These are phyloP conservation scores for Pyrus bretschneideri DNA, from an alignment of 306 rosid species.

Conservation along the genomic window DNA sequence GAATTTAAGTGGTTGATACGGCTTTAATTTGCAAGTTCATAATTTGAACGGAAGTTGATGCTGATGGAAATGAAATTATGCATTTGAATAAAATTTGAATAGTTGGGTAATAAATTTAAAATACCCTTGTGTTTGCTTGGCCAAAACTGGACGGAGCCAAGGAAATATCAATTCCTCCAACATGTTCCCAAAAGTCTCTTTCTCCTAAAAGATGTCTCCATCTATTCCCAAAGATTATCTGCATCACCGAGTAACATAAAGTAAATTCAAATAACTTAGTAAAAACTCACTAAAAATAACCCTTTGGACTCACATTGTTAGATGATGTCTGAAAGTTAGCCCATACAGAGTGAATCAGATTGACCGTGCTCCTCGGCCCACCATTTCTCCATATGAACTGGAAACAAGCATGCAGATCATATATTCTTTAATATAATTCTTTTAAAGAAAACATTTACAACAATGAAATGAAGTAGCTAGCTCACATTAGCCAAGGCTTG, in stretches of 20 bases:
- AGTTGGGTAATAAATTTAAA: neutral
- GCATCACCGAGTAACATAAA: conserved; percentile 32
- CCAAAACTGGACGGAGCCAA: conserved; percentile 97
- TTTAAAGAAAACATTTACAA: neutral
- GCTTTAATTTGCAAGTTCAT: neutral
- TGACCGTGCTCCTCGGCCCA: conserved; percentile 56
- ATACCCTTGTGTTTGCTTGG: conserved; percentile 92
- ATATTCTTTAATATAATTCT: neutral
- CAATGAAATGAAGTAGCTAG: neutral
- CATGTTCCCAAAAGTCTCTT: conserved; percentile 89
- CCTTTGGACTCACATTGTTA: conserved; percentile 60
- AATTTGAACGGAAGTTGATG: neutral
- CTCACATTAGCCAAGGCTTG: conserved; percentile 76
- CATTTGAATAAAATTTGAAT: neutral
- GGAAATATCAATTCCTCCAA: conserved; percentile 84
- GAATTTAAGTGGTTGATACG: too few relatives aligned
- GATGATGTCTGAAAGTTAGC: conserved; percentile 92
- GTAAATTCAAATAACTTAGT: neutral
- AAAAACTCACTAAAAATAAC: neutral
- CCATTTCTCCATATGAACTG: conserved; percentile 91
- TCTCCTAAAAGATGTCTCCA: conserved; percentile 96
- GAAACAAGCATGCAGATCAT: conserved; percentile 6
- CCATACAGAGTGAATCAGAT: conserved; percentile 93
- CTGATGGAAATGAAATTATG: neutral
- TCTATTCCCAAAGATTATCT: conserved; percentile 93